Conservation (phyloP, 139 green algal species). For the Coelastrella sp. region DNA sequence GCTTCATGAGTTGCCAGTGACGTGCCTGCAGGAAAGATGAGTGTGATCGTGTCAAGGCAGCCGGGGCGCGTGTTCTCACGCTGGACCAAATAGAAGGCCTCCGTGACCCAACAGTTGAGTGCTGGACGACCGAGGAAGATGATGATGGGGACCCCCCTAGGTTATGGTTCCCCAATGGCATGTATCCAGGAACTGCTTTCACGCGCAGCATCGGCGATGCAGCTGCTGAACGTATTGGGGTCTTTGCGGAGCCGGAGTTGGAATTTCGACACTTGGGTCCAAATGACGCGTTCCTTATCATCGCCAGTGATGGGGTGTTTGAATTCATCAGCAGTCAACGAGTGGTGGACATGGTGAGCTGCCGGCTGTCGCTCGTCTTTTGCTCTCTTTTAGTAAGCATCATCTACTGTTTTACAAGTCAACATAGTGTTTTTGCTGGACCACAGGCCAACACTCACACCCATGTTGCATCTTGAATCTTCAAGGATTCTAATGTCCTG, state of each 20-base stretch:
- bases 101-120: conserved; percentile 68
- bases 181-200: conserved; percentile 96
- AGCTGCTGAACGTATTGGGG: conserved; percentile 92
- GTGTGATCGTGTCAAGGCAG: conserved; percentile 84
- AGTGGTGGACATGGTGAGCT: conserved; percentile 90
- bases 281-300: conserved; percentile 84
- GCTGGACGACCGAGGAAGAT: conserved; percentile 84
- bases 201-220: conserved; percentile 94
- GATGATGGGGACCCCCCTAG: conserved; percentile 93
- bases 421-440: too few species aligned
- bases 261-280: conserved; percentile 22
- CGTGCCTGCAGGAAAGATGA: conserved; percentile 83
- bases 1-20: background rate
- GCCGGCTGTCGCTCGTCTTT: too few species aligned
- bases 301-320: conserved; percentile 95
- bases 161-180: conserved; percentile 86
- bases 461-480: background rate
- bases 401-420: too few species aligned
- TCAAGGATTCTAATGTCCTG: too few species aligned
- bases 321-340: conserved; percentile 94
- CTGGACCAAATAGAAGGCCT: conserved; percentile 83
- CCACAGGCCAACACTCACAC: too few species aligned
- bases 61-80: conserved; percentile 90
- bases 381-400: too few species aligned
- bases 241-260: conserved; percentile 92